Percentiles rank a stretch among this genome's conserved stretches.
phyloP scores from a whole-genome alignment of 345 rosid species.

The Adansonia digitata region DNA sequence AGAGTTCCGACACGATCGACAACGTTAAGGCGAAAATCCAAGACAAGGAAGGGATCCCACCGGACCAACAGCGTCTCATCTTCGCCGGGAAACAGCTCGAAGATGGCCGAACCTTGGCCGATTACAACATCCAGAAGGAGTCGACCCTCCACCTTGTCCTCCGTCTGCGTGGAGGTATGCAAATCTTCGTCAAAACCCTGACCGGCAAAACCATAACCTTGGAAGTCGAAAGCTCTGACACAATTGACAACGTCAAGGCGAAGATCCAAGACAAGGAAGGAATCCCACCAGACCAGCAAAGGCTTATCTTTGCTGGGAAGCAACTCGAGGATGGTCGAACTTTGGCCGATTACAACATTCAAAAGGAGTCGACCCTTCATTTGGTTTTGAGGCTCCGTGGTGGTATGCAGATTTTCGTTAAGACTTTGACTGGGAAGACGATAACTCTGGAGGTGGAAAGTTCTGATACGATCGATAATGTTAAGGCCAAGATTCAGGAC shows the following conservation, averaged over 20 bases:
- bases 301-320: slow-evolving; percentile 43
- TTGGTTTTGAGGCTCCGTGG: slow-evolving; percentile 37
- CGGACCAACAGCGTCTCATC: slow-evolving; percentile 42
- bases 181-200: slow-evolving; percentile 36
- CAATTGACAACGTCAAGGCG: slow-evolving; percentile 42
- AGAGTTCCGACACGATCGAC: slow-evolving; percentile 40
- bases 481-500: slow-evolving; percentile 36
- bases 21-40: slow-evolving; percentile 42
- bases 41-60: slow-evolving; percentile 43
- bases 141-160: slow-evolving; percentile 28
- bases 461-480: slow-evolving; percentile 33
- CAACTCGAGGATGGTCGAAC: slow-evolving; percentile 34
- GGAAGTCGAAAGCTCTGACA: slow-evolving; percentile 40
- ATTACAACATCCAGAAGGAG: slow-evolving; percentile 45
- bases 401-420: slow-evolving; percentile 43
- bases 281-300: slow-evolving; percentile 43
- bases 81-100: slow-evolving; percentile 43
- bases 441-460: slow-evolving; percentile 35
- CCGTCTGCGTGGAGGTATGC: slow-evolving; percentile 43
- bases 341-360: slow-evolving; percentile 35
- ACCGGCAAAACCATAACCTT: slow-evolving; percentile 42
- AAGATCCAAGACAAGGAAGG: slow-evolving; percentile 47
- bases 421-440: slow-evolving; percentile 32
- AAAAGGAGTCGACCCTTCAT: slow-evolving; percentile 39
- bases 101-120: slow-evolving; percentile 39